Percentiles rank a stretch among this genome's conserved stretches.
Evolutionary conservation across 495 filamentous ascomycete genomes (phyloP).

Genomic region (Immersiella caudata): DNA sequence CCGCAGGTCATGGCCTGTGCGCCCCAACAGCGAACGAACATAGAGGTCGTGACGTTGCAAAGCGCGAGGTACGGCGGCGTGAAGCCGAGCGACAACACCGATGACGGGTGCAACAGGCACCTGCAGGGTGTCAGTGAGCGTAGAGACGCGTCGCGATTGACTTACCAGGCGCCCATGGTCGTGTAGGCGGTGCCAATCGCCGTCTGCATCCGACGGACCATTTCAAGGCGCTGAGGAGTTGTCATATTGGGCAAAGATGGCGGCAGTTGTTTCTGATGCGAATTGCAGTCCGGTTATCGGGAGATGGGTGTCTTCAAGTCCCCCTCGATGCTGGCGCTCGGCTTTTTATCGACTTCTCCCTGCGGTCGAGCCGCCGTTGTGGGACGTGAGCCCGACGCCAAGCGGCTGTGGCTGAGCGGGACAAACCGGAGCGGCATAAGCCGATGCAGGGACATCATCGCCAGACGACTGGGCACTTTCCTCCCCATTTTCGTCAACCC

Average conservation of each 20-base stretch:
- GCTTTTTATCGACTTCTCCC: slow-evolving; percentile 2
- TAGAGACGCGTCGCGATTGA: background rate
- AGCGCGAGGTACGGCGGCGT: slow-evolving; percentile 27
- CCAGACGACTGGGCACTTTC: background rate
- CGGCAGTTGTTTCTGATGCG: background rate
- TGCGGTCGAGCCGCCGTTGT: background rate
- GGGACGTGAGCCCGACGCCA: background rate
- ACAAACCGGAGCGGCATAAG: slow-evolving; percentile 9
- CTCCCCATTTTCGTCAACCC: background rate
- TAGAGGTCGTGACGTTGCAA: slow-evolving; percentile 26
- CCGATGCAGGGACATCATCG: background rate
- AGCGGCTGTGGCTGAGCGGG: slow-evolving; percentile 16
- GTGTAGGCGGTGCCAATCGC: slow-evolving; percentile 28
- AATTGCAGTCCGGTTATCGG: background rate
- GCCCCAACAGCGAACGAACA: slow-evolving; percentile 34
- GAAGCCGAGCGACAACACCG: slow-evolving; percentile 30
- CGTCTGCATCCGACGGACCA: slow-evolving; percentile 31
- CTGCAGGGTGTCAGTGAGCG: slow-evolving; percentile 12
- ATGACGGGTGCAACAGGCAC: slow-evolving; percentile 33
- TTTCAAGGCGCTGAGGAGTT: slow-evolving; percentile 29
- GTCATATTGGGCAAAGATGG: slow-evolving; percentile 14
- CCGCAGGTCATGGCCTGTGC: slow-evolving; percentile 39
- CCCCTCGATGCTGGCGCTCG: background rate
- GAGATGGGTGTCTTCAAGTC: background rate
- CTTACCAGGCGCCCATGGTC: slow-evolving; percentile 32